phyloP scores from a whole-genome alignment of 1,284 basidiomycete genomes.

The Veloporphyrellus conicus region DNA sequence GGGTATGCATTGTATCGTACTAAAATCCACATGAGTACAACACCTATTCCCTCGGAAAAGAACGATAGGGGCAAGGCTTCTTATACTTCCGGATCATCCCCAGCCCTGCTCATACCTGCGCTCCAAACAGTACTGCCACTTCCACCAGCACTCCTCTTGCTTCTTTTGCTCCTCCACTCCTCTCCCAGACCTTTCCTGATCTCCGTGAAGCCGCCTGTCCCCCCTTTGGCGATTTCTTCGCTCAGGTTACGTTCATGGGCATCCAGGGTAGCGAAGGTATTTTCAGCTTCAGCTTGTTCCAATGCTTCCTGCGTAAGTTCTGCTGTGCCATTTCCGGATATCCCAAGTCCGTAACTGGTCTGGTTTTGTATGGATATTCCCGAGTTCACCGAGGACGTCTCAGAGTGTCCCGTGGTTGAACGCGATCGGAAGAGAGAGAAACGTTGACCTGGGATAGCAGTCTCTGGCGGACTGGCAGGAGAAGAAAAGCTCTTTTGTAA shows the following conservation, averaged over 20 bases:
- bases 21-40: constrained; percentile 21
- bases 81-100: constrained; percentile 41
- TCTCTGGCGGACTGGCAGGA: constrained; percentile 33
- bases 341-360: constrained; percentile 37
- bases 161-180: constrained; percentile 55
- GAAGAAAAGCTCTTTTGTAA: constrained; percentile 44
- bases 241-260: constrained; percentile 69
- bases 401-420: constrained; percentile 43
- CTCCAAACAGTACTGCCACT: constrained; percentile 79
- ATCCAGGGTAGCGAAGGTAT: constrained; percentile 66
- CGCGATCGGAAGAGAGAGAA: constrained; percentile 68
- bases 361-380: constrained; percentile 36
- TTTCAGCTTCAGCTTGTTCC: constrained; percentile 72
- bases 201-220: constrained; percentile 72
- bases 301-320: constrained; percentile 70
- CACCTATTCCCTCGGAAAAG: constrained; percentile 5
- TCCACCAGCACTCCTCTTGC: constrained; percentile 55
- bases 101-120: constrained; percentile 67
- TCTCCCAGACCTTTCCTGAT: constrained; percentile 47
- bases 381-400: constrained; percentile 48
- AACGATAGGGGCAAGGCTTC: background rate
- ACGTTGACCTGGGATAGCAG: constrained; percentile 41
- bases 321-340: constrained; percentile 34
- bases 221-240: constrained; percentile 71
- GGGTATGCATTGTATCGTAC: constrained; percentile 24